These are phyloP conservation scores for Fusarium sp. DNA, from an alignment of 2,329 filamentous ascomycete genomes.

Conservation along the genomic window DNA sequence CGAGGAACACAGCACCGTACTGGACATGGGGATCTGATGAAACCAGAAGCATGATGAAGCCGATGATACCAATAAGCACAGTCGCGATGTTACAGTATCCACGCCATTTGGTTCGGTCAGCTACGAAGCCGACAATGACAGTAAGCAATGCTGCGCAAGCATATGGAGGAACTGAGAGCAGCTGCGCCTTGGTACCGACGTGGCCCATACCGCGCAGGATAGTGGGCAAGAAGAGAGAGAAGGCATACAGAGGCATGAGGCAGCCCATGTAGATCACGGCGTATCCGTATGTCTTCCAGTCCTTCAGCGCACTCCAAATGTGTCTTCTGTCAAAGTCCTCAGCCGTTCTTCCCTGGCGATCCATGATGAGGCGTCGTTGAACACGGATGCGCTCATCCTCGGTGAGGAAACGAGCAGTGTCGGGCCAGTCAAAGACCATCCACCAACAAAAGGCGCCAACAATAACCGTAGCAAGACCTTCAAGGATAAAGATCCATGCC, in stretches of 20 bases:
- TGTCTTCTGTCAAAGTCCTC: slow-evolving; percentile 80
- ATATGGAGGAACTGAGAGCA: slow-evolving; percentile 71
- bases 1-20: slow-evolving; percentile 78
- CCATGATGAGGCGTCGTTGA: slow-evolving; percentile 73
- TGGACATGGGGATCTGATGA: slow-evolving; percentile 66
- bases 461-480: slow-evolving; percentile 76
- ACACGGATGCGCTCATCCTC: slow-evolving; percentile 76
- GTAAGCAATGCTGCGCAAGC: slow-evolving; percentile 74
- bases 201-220: slow-evolving; percentile 61
- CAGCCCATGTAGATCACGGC: slow-evolving; percentile 64
- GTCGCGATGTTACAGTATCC: slow-evolving; percentile 77
- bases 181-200: slow-evolving; percentile 60
- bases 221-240: slow-evolving; percentile 69
- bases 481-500: slow-evolving; percentile 75
- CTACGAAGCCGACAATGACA: slow-evolving; percentile 72
- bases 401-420: slow-evolving; percentile 77
- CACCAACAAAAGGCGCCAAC: slow-evolving; percentile 76
- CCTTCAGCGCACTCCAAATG: slow-evolving; percentile 76
- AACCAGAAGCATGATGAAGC: slow-evolving; percentile 75
- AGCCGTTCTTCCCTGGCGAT: slow-evolving; percentile 75
- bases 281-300: slow-evolving; percentile 79
- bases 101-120: slow-evolving; percentile 73
- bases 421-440: slow-evolving; percentile 84
- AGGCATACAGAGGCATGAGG: slow-evolving; percentile 64
- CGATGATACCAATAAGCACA: slow-evolving; percentile 71